Base-by-base conservation (phyloP, 768 basidiomycete species). In the Mycena amicta region DNA sequence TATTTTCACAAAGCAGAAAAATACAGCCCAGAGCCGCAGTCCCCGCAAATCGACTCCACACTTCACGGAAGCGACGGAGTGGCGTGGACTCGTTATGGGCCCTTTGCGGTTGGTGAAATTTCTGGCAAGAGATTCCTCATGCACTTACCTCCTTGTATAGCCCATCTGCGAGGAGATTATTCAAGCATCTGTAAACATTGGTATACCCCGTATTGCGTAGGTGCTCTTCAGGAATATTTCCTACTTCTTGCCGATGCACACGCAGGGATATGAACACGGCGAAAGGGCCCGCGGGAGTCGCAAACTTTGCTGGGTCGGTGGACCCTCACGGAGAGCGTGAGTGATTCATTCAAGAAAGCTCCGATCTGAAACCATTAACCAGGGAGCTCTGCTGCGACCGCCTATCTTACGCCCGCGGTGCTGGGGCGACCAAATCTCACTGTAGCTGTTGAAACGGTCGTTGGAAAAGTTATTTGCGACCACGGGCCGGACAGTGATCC, bases 221-320 rank as follows among this genome's bases (percentile, higher is more conserved):
- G 13, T 27, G n/a, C 20, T 16, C n/a, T 46, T 27, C 30, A 15
- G 4, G 23, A 11, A 16, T 11, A 5, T 22, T 5, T 26, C 1
- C n/a, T 3, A 20, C 1, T 31, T 8, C 11, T 22, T 22, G 5
- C 3, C 37, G 22, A n/a, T 46, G 25, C 3, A 68, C 63, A 30
- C 72, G 56, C 31, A 73, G 77, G 2, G 82, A 84, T 60, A 71
- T 83, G 31, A 82, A 76, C 33, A 37, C 53, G 2, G 50, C 55
- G 31, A 52, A 53, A 18, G 66, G 64, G 5, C 50, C 56, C 22
- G 41, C 57, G 1, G 66, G 66, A 3, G 66, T 64, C 0, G 50
- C 63, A 5, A 45, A 56, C 5, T 65, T 67, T 29, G 65, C 59
- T 18, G 53, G 60, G 11, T 60, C 59, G 15, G 54, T 56, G 4